These are phyloP conservation scores for Phaffia rhodozyma DNA, from an alignment of 1,284 basidiomycete genomes.

Conservation along the genomic window DNA sequence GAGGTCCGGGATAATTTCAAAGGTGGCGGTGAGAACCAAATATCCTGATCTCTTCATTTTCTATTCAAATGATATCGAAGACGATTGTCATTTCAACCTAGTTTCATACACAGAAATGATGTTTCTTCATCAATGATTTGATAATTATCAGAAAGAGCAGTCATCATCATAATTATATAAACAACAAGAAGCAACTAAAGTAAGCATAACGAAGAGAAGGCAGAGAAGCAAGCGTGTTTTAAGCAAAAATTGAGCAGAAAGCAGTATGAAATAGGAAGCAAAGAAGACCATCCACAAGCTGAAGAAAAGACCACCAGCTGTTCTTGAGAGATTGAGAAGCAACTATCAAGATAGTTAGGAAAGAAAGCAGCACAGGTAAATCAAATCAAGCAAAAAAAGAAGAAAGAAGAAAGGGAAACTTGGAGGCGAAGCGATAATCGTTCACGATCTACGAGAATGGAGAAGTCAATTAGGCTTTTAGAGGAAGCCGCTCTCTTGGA, in stretches of 20 bases:
- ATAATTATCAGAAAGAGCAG: neutral
- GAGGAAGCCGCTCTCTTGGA: constrained; percentile 11
- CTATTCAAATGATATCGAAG: no score
- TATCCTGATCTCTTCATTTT: no score
- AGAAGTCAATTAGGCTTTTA: neutral
- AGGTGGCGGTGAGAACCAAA: neutral
- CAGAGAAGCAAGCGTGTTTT: no score
- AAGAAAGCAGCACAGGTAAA: neutral
- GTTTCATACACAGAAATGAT: no score
- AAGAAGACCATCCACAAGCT: neutral
- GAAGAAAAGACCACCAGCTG: no score
- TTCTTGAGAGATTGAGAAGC: neutral
- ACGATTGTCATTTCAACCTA: no score
- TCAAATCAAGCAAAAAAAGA: neutral
- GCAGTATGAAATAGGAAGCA: neutral
- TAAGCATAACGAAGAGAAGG: neutral
- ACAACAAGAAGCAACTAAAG: neutral
- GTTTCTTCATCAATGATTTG: no score
- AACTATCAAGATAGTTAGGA: neutral
- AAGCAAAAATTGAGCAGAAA: neutral
- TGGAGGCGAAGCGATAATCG: neutral
- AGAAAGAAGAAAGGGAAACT: neutral
- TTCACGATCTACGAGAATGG: no score
- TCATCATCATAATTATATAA: neutral
- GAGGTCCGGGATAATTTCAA: neutral